Percentiles rank a stretch among this genome's conserved stretches.
Conservation (phyloP, 179 eudicot genomes). For the Corrigiola litoralis region DNA sequence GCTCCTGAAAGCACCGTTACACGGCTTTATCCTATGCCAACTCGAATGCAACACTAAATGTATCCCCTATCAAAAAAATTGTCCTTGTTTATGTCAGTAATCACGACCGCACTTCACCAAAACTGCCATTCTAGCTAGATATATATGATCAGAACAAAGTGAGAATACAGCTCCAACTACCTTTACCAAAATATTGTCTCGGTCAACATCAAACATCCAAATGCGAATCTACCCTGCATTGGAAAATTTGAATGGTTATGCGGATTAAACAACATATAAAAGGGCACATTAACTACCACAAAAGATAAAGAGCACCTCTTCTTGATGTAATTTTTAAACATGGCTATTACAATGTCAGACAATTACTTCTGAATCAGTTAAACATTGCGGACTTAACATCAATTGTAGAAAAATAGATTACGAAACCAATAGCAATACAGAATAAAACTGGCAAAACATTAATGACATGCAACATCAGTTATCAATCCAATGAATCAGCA, state of each 20-base stretch:
- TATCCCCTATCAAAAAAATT: neutral
- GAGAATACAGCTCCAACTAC: neutral
- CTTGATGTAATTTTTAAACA: too few species aligned
- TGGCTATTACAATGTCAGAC: too few species aligned
- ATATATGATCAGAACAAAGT: neutral
- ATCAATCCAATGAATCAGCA: neutral
- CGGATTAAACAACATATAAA: neutral
- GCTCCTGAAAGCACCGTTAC: conserved; percentile 21
- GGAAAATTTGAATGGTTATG: neutral
- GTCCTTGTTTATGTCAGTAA: neutral
- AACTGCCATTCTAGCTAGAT: neutral
- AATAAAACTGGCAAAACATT: neutral
- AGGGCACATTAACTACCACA: neutral
- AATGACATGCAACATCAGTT: neutral
- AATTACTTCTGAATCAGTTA: too few species aligned
- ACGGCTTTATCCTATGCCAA: conserved; percentile 44
- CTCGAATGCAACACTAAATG: conserved; percentile 45
- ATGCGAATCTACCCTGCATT: conserved; percentile 9
- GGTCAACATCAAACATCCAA: neutral
- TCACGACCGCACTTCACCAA: neutral
- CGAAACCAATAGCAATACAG: too few species aligned
- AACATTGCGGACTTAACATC: too few species aligned
- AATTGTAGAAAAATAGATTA: too few species aligned
- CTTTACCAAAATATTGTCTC: neutral
- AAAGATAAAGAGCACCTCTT: neutral